Evolutionary conservation across 2,329 filamentous ascomycete species (phyloP).

Genomic region (Periconia digitata): DNA sequence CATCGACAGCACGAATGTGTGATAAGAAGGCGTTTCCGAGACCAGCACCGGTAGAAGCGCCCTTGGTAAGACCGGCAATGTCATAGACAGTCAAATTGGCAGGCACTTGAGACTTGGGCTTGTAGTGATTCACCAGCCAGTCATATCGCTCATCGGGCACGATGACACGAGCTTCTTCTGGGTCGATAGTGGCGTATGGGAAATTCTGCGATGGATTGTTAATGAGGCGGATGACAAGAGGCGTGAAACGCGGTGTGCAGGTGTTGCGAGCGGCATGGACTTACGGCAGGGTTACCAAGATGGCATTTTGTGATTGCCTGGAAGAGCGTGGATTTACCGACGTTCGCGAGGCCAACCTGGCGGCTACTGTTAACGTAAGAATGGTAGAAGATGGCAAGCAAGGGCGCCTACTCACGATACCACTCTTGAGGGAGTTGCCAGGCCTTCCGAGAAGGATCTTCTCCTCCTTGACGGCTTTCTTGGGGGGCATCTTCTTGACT

Average conservation of each 20-base stretch:
- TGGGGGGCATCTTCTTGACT: slow-evolving; percentile 86
- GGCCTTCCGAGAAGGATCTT: slow-evolving; percentile 95
- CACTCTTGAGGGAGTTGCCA: slow-evolving; percentile 98
- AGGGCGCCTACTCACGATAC: slow-evolving; percentile 79
- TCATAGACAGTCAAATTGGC: slow-evolving; percentile 98
- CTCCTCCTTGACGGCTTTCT: slow-evolving; percentile 89
- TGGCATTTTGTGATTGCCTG: slow-evolving; percentile 98
- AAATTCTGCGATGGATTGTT: slow-evolving; percentile 76
- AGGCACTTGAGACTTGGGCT: slow-evolving; percentile 95
- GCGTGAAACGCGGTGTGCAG: background rate
- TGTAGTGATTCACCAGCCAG: slow-evolving; percentile 94
- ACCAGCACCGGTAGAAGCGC: slow-evolving; percentile 95
- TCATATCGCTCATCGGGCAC: slow-evolving; percentile 96
- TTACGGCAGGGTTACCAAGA: slow-evolving; percentile 93
- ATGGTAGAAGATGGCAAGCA: slow-evolving; percentile 31
- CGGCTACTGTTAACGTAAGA: slow-evolving; percentile 48
- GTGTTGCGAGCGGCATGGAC: slow-evolving; percentile 37
- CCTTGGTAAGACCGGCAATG: slow-evolving; percentile 93
- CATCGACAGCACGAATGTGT: slow-evolving; percentile 96
- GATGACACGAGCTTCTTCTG: slow-evolving; percentile 95
- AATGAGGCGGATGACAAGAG: slow-evolving; percentile 1
- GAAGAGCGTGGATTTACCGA: slow-evolving; percentile 99
- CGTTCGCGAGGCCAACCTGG: slow-evolving; percentile 96
- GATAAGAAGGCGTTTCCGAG: slow-evolving; percentile 98
- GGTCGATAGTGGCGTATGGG: slow-evolving; percentile 98